Conservation (phyloP, 2,329 filamentous ascomycete species). For the Claviceps paspali region DNA sequence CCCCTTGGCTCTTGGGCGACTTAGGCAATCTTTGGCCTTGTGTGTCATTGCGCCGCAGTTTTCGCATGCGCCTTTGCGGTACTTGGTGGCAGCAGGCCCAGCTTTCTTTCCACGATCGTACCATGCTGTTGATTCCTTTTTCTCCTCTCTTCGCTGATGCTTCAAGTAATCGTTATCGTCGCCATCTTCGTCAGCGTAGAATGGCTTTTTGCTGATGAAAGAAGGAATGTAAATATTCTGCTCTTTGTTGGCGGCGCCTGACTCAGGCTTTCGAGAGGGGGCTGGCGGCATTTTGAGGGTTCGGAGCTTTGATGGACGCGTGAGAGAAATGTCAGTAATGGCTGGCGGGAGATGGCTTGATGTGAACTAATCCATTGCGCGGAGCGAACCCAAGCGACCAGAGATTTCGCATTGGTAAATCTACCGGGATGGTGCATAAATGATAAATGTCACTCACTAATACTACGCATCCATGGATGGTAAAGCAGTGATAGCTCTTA, state of each 20-base stretch:
- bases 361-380: not conserved
- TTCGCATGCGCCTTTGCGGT: constrained; percentile 93
- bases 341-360: too few species aligned
- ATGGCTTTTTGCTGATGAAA: constrained; percentile 96
- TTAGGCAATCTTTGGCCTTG: constrained; percentile 86
- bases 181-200: constrained; percentile 74
- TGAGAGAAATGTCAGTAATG: not conserved
- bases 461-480: too few species aligned
- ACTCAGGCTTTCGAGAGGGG: constrained; percentile 19
- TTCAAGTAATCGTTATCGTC: constrained; percentile 80
- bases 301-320: not conserved
- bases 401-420: not conserved
- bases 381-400: not conserved
- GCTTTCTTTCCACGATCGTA: constrained; percentile 78
- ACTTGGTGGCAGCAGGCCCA: constrained; percentile 86
- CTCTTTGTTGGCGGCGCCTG: constrained; percentile 49
- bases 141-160: constrained; percentile 60
- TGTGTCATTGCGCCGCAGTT: constrained; percentile 97
- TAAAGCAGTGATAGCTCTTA: constrained; percentile 6
- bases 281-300: constrained; percentile 10
- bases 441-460: too few species aligned
- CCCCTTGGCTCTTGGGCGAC: constrained; percentile 72
- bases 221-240: constrained; percentile 97
- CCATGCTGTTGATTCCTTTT: constrained; percentile 68
- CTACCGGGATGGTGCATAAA: too few species aligned